These are phyloP conservation scores for Verticillium klebahnii DNA, from an alignment of 2,329 filamentous ascomycete species.

Conservation along the genomic window DNA sequence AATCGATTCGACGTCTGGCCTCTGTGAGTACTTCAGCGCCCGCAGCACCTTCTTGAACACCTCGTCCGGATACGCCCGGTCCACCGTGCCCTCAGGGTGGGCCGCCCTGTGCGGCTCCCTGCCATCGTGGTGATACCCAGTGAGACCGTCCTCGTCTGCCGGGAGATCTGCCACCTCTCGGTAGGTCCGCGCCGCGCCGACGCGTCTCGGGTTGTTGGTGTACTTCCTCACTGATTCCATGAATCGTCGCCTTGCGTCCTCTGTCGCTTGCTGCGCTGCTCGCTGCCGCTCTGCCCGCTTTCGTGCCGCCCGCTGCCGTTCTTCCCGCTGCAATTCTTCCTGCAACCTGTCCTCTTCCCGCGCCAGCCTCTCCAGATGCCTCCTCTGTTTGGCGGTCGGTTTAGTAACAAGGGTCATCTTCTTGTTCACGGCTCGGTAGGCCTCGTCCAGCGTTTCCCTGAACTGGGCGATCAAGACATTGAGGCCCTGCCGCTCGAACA, in stretches of 20 bases:
- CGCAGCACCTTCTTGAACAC: background rate
- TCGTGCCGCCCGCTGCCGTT: background rate
- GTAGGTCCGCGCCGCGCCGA: background rate
- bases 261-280: background rate
- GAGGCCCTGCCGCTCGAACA: background rate
- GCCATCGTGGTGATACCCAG: background rate
- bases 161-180: background rate
- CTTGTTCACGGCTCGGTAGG: background rate
- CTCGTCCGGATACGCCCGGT: background rate
- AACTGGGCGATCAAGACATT: background rate
- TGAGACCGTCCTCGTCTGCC: background rate
- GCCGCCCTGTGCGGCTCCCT: background rate
- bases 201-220: background rate
- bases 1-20: background rate
- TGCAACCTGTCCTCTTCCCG: background rate
- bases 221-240: background rate
- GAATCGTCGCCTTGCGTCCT: background rate
- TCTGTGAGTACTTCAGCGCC: background rate
- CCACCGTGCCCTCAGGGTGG: background rate
- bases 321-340: background rate
- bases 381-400: background rate
- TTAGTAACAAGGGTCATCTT: background rate
- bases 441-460: background rate
- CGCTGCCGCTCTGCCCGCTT: background rate
- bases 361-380: background rate